Conservation (phyloP, 164 flowering plant species). For the Paratinospora sagittata region DNA sequence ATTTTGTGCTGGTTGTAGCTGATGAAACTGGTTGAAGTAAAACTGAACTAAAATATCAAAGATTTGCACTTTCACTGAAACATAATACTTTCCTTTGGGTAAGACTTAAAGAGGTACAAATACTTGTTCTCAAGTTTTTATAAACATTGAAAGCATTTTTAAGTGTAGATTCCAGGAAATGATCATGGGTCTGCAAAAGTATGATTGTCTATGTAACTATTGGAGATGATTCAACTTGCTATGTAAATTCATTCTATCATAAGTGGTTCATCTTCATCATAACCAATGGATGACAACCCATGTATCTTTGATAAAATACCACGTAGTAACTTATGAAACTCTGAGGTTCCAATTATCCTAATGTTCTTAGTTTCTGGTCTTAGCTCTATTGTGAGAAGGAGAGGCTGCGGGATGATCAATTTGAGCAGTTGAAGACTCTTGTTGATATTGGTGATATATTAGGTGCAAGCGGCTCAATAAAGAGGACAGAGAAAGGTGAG, state of each 20-base stretch:
- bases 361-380: slow-evolving; percentile 17
- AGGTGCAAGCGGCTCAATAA: slow-evolving; percentile 77
- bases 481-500: slow-evolving; percentile 87
- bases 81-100: no score
- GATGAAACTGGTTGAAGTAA: no score
- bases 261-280: neutral
- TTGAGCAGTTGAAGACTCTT: slow-evolving; percentile 66
- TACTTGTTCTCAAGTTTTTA: no score
- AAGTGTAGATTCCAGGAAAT: no score
- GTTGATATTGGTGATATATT: slow-evolving; percentile 91
- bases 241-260: neutral
- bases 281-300: neutral
- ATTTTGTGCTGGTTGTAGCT: no score
- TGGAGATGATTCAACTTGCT: no score
- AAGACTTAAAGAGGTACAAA: no score
- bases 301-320: neutral
- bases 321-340: neutral
- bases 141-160: no score
- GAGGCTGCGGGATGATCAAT: slow-evolving; percentile 56
- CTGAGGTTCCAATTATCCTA: neutral
- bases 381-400: slow-evolving; percentile 97
- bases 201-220: no score
- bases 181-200: no score
- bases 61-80: no score
- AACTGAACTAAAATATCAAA: no score